Conservation (phyloP, 1,284 basidiomycete species). For the Puccinia coronata region DNA sequence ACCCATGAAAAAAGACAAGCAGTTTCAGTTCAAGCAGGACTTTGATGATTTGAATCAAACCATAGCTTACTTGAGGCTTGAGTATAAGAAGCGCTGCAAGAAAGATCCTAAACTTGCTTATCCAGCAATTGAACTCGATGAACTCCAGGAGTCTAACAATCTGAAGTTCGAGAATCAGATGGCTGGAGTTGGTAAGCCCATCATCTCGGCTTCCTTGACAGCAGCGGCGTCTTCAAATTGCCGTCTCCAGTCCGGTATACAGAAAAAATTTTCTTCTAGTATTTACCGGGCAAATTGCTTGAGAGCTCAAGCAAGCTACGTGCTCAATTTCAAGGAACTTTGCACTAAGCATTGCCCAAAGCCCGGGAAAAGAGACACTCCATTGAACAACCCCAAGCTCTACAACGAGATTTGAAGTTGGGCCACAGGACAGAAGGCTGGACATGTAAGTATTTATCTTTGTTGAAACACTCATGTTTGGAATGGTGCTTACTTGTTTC, state of each 20-base stretch:
- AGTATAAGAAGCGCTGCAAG: background rate
- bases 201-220: background rate
- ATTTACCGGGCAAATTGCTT: background rate
- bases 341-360: background rate
- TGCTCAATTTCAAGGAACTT: slow-evolving; percentile 16
- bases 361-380: background rate
- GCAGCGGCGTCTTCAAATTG: background rate
- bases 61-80: background rate
- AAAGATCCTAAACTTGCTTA: background rate
- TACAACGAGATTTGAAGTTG: background rate
- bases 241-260: background rate
- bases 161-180: background rate
- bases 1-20: background rate
- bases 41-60: background rate
- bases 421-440: slow-evolving; percentile 5
- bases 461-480: too few relatives aligned
- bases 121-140: background rate
- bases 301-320: slow-evolving; percentile 18
- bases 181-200: background rate
- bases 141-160: background rate
- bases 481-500: too few relatives aligned
- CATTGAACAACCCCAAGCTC: background rate
- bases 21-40: background rate
- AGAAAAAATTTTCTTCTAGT: background rate
- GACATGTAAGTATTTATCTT: background rate